Conservation (phyloP, 805 yeast species). For the Starmerella ratchasimensis region DNA sequence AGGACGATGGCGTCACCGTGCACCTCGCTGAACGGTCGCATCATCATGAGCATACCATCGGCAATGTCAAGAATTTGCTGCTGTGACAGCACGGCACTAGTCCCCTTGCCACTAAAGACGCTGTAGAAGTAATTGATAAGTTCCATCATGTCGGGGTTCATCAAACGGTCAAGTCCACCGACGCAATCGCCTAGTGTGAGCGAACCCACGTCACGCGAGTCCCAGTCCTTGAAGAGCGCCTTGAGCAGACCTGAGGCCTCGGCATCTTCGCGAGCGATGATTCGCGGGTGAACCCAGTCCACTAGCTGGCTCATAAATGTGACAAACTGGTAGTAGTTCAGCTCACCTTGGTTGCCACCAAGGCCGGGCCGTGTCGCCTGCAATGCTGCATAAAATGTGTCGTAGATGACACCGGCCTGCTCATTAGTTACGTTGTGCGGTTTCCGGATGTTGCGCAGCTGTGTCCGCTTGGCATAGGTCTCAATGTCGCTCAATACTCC, state of each 20-base stretch:
- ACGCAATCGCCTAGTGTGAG: conserved; percentile 58
- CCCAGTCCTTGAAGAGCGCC: conserved; percentile 62
- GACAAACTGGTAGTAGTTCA: conserved; percentile 60
- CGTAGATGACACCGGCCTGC: conserved; percentile 62
- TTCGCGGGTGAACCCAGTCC: conserved; percentile 45
- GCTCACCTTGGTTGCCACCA: conserved; percentile 38
- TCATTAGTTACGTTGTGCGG: conserved; percentile 44
- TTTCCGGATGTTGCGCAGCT: conserved; percentile 71
- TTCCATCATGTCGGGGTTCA: conserved; percentile 63
- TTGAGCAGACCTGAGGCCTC: conserved; percentile 37
- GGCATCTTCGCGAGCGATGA: conserved; percentile 18
- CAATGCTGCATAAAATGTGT: conserved; percentile 65
- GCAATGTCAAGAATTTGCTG: conserved; percentile 74
- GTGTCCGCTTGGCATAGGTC: conserved; percentile 80
- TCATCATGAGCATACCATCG: conserved; percentile 71
- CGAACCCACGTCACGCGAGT: conserved; percentile 35
- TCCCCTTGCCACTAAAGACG: conserved; percentile 45
- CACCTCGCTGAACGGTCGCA: conserved; percentile 77
- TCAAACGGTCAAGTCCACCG: conserved; percentile 54
- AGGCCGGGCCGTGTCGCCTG: conserved; percentile 43
- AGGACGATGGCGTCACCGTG: conserved; percentile 28
- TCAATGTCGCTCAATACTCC: conserved; percentile 78
- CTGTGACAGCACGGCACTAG: conserved; percentile 39
- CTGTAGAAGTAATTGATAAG: conserved; percentile 66
- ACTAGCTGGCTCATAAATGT: conserved; percentile 66